Conservation (phyloP, 352 stramenopile species). For the Globisporangium echinulatum region DNA sequence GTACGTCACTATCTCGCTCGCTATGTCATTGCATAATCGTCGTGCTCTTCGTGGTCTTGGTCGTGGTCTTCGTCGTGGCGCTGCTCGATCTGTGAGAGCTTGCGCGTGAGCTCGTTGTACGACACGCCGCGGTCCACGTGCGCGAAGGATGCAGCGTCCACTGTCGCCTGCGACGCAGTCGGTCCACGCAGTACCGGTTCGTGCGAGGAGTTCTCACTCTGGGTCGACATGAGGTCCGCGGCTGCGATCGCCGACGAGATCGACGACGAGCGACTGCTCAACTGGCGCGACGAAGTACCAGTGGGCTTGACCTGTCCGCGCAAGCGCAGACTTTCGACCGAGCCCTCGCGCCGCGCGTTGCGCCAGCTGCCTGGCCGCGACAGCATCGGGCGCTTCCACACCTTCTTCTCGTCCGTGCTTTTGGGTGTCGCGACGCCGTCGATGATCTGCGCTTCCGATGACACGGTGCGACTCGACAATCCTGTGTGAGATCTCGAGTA, state of each 20-base stretch:
- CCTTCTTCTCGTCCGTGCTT: slow-evolving; percentile 25
- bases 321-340: slow-evolving; percentile 26
- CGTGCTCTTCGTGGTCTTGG: not conserved
- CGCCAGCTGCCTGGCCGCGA: slow-evolving; percentile 41
- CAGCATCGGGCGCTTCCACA: slow-evolving; percentile 26
- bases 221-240: slow-evolving; percentile 16
- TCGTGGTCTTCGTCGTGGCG: slow-evolving; percentile 9
- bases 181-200: slow-evolving; percentile 16
- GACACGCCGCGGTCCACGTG: not conserved
- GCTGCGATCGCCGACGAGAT: slow-evolving; percentile 18
- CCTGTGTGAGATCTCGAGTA: slow-evolving; percentile 5
- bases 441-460: slow-evolving; percentile 4
- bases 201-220: slow-evolving; percentile 18
- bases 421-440: slow-evolving; percentile 23
- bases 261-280: slow-evolving; percentile 19
- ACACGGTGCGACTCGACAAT: not conserved
- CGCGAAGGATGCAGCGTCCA: not conserved
- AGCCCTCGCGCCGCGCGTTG: slow-evolving; percentile 33
- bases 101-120: slow-evolving; percentile 2
- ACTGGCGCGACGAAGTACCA: slow-evolving; percentile 15
- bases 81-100: not conserved
- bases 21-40: too few relatives aligned
- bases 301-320: slow-evolving; percentile 22
- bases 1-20: too few relatives aligned
- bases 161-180: not conserved